These are phyloP conservation scores for Penicillium parvum DNA, from an alignment of 495 filamentous ascomycete genomes.

Conservation along the genomic window DNA sequence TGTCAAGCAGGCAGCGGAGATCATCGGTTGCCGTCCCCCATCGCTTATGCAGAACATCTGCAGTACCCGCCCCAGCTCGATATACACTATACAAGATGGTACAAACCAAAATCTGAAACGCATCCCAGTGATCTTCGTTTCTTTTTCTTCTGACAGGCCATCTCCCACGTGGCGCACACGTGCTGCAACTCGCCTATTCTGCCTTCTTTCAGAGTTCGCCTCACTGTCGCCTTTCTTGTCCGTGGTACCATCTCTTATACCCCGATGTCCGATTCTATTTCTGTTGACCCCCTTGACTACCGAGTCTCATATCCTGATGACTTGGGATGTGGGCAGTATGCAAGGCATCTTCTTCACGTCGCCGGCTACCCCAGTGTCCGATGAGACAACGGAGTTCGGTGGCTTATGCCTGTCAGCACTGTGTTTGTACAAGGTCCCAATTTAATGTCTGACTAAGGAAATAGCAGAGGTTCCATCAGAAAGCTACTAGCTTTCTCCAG, in stretches of 20 bases:
- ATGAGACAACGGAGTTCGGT: conserved; percentile 2
- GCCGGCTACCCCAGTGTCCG: background rate
- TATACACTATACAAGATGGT: conserved; percentile 1
- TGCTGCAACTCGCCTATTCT: conserved; percentile 27
- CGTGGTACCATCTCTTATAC: conserved; percentile 11
- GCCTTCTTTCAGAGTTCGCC: conserved; percentile 14
- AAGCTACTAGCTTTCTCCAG: no score
- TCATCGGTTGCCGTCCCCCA: background rate
- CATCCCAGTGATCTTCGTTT: background rate
- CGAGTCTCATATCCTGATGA: background rate
- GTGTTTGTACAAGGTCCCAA: conserved; percentile 19
- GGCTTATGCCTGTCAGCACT: conserved; percentile 21
- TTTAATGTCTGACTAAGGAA: background rate
- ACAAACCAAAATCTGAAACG: conserved; percentile 4
- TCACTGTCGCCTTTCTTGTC: background rate
- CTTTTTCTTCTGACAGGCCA: conserved; percentile 1
- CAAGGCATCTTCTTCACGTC: background rate
- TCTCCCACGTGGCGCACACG: conserved; percentile 26
- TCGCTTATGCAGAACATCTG: conserved; percentile 14
- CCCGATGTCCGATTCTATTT: conserved; percentile 8
- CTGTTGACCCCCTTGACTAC: background rate
- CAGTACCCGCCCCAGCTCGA: background rate
- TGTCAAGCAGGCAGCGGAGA: no score
- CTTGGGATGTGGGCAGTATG: background rate
- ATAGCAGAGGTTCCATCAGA: background rate